Evolutionary conservation across 495 filamentous ascomycete species (phyloP).

Genomic region (Penicillium flavigenum): DNA sequence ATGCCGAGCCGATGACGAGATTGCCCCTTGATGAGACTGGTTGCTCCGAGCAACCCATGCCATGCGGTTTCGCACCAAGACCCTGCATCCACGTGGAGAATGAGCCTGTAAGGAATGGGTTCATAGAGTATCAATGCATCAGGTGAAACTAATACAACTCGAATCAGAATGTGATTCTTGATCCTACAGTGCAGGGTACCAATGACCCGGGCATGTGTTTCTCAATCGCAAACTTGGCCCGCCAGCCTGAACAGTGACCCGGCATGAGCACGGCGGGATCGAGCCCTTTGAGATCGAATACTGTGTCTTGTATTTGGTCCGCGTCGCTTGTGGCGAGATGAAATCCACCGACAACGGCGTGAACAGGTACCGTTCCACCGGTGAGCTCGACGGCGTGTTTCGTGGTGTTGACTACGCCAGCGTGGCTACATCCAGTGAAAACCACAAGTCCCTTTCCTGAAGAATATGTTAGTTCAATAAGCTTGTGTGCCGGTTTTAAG

Average conservation of each 20-base stretch:
- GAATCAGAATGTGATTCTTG: slow-evolving; percentile 47
- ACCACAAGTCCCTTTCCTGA: slow-evolving; percentile 57
- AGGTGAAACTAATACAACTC: slow-evolving; percentile 11
- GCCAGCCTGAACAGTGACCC: slow-evolving; percentile 63
- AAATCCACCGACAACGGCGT: slow-evolving; percentile 60
- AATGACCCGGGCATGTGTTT: slow-evolving; percentile 54
- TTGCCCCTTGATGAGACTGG: slow-evolving; percentile 15
- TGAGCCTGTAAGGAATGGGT: slow-evolving; percentile 16
- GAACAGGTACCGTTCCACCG: slow-evolving; percentile 42
- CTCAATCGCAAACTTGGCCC: slow-evolving; percentile 60
- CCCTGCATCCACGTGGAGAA: slow-evolving; percentile 25
- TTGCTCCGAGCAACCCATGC: slow-evolving; percentile 21
- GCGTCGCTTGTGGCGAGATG: slow-evolving; percentile 54
- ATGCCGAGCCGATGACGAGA: slow-evolving; percentile 18
- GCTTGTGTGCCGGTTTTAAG: not conserved
- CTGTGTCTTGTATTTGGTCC: slow-evolving; percentile 46
- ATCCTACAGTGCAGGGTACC: slow-evolving; percentile 58
- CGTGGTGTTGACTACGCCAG: slow-evolving; percentile 57
- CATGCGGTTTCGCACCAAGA: slow-evolving; percentile 9
- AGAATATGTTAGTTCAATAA: slow-evolving; percentile 10
- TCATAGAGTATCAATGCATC: not conserved
- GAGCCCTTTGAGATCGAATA: slow-evolving; percentile 52
- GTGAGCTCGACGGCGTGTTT: slow-evolving; percentile 49
- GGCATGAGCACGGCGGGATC: slow-evolving; percentile 56
- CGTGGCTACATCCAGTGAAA: slow-evolving; percentile 63